Evolutionary conservation across 2,329 filamentous ascomycete species (phyloP).

Genomic region (Neonectria punicea): DNA sequence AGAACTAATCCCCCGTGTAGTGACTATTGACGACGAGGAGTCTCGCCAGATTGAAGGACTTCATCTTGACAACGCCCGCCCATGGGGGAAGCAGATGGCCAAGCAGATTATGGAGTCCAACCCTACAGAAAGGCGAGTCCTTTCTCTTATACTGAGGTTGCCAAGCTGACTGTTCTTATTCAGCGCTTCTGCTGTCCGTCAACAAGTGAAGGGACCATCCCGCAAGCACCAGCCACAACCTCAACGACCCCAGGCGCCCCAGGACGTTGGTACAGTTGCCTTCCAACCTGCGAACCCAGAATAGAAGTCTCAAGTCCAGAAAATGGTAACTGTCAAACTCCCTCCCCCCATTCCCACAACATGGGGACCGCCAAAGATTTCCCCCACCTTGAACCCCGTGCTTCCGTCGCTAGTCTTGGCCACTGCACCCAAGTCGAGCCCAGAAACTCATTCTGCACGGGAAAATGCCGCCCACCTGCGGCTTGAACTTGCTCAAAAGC

Average conservation of each 20-base stretch:
- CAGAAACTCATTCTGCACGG: neutral
- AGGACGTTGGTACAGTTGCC: neutral
- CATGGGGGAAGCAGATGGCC: slow-evolving; percentile 32
- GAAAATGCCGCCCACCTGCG: neutral
- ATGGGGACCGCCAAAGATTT: slow-evolving; percentile 16
- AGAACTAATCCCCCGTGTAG: neutral
- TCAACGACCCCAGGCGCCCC: neutral
- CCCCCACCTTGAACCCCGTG: neutral
- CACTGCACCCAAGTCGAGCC: too few relatives aligned
- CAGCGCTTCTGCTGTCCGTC: neutral
- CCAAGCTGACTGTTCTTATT: neutral
- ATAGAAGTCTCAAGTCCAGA: slow-evolving; percentile 27
- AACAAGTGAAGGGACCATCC: neutral
- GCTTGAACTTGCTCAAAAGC: neutral
- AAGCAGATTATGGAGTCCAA: slow-evolving; percentile 1
- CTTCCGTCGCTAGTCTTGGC: neutral
- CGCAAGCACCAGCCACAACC: neutral
- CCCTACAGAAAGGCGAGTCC: neutral
- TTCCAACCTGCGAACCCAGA: slow-evolving; percentile 28
- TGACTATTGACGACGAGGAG: slow-evolving; percentile 37
- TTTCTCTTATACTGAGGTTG: neutral
- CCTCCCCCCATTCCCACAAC: neutral
- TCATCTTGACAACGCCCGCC: slow-evolving; percentile 28
- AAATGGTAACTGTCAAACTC: neutral
- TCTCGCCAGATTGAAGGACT: slow-evolving; percentile 37